Evolutionary conservation across 768 basidiomycete species (phyloP), one percentile per base, ranked within the genome.

Genomic region (Mycena latifolia): DNA sequence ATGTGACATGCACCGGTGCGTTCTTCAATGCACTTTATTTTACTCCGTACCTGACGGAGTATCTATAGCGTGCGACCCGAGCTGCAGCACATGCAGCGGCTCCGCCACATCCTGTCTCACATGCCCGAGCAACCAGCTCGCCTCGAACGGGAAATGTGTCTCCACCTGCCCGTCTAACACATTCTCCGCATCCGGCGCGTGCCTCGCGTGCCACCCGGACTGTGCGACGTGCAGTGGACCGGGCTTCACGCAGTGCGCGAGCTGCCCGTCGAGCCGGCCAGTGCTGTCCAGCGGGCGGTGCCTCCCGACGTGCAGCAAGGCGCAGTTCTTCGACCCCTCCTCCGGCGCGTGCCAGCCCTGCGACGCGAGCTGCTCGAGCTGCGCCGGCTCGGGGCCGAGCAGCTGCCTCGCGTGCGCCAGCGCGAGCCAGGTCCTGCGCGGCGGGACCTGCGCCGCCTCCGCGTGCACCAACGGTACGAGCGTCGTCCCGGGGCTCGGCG

Each of bases 221-320:
- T 97, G 95, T 72, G 88, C 87, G 18, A 89, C 91, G 2, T 97
- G 95, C 77, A 88, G 88, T 25, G 94, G 93, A n/a, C 72, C 85
- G 24, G 86, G 88, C 0, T 93, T 93, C 79, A 88, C 87, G 73
- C 90, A 95, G 74, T 97, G 95, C 77, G 83, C 88, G 10, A 86
- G 86, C 52, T 96, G 94, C 72, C 83, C 88, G 33, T 71, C 88
- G 28, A 78, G 81, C 24, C 86, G 89, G 0, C 94, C 93, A 0
- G 92, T 95, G 41, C 87, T 90, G 50, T 86, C 86, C 41, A 88
- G 86, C 58, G 93, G 93, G 28, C 85, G 94, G 56, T 95, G 94
- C 75, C 84, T 95, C 12, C 85, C 91, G 27, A 92, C 90, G 15
- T 95, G 94, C 74, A 85, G 85, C 76, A 84, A 89, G 74, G 80